Evolutionary conservation across 345 rosid species (phyloP).

Genomic region (Rhodamnia argentea): DNA sequence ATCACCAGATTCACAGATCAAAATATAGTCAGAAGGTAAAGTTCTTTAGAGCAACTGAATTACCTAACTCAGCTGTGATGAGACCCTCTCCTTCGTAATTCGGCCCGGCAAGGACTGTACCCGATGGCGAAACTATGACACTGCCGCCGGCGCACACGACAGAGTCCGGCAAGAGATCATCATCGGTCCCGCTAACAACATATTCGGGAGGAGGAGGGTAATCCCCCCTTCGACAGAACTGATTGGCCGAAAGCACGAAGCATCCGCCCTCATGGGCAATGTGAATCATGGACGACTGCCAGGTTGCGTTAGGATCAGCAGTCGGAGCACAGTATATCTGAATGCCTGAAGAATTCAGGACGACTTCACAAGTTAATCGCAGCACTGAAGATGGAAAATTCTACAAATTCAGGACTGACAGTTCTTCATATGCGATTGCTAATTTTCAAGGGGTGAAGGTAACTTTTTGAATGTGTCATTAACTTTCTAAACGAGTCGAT

Average conservation of each 20-base stretch:
- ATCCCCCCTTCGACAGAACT: slow-evolving; percentile 80
- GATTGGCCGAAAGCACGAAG: slow-evolving; percentile 81
- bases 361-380: neutral
- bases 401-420: neutral
- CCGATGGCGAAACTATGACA: slow-evolving; percentile 78
- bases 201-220: slow-evolving; percentile 92
- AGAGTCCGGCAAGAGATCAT: slow-evolving; percentile 53
- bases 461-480: neutral
- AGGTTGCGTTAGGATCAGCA: slow-evolving; percentile 65
- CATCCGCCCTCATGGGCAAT: slow-evolving; percentile 97
- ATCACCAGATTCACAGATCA: neutral
- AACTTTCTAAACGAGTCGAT: neutral
- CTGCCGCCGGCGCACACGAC: slow-evolving; percentile 87
- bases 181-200: slow-evolving; percentile 49
- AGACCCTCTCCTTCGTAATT: slow-evolving; percentile 83
- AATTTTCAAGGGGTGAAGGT: neutral
- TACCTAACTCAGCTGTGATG: slow-evolving; percentile 85
- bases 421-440: neutral
- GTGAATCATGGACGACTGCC: slow-evolving; percentile 86
- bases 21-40: neutral
- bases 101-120: slow-evolving; percentile 80
- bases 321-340: slow-evolving; percentile 97
- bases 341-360: slow-evolving; percentile 27
- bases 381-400: neutral
- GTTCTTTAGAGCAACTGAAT: neutral